Evolutionary conservation across 768 basidiomycete species (phyloP).

Genomic region (Rhizopogon vesiculosus): DNA sequence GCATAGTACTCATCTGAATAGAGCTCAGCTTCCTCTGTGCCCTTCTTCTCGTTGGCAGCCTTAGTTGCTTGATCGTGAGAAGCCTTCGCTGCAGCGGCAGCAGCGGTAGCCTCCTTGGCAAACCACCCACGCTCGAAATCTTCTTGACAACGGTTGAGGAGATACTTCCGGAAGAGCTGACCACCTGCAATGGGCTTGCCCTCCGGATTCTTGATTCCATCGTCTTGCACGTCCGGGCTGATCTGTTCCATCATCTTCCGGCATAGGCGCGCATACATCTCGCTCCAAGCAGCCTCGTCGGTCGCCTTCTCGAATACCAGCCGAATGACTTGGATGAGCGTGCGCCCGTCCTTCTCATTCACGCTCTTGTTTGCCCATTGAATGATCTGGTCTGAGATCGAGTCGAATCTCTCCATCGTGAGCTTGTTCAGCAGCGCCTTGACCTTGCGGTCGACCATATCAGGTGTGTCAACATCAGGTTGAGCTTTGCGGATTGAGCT

Average conservation of each 20-base stretch:
- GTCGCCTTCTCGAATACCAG: conserved; percentile 98
- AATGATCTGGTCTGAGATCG: conserved; percentile 94
- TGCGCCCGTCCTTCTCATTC: too few relatives aligned
- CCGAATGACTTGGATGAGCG: conserved; percentile 92
- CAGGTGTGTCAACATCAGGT: conserved; percentile 64
- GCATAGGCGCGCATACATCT: conserved; percentile 96
- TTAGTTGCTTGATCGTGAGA: conserved; percentile 79
- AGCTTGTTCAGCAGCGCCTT: conserved; percentile 90
- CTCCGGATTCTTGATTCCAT: conserved; percentile 74
- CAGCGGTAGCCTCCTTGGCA: conserved; percentile 80
- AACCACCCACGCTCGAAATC: conserved; percentile 98
- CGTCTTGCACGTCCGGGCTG: conserved; percentile 83
- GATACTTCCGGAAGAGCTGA: conserved; percentile 93
- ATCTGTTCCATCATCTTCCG: conserved; percentile 95
- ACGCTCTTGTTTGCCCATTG: conserved; percentile 92
- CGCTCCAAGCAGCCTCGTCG: conserved; percentile 92
- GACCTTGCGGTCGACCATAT: conserved; percentile 90
- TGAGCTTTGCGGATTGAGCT: conserved; percentile 39
- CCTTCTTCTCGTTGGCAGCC: conserved; percentile 57
- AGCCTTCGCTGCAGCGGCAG: conserved; percentile 82
- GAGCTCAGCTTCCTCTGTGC: conserved; percentile 57
- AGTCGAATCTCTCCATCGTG: conserved; percentile 94
- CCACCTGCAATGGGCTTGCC: conserved; percentile 92
- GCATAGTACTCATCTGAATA: conserved; percentile 97
- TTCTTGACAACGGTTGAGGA: conserved; percentile 94